Conservation (phyloP, 805 yeast genomes). For the Spathaspora hagerdaliae region DNA sequence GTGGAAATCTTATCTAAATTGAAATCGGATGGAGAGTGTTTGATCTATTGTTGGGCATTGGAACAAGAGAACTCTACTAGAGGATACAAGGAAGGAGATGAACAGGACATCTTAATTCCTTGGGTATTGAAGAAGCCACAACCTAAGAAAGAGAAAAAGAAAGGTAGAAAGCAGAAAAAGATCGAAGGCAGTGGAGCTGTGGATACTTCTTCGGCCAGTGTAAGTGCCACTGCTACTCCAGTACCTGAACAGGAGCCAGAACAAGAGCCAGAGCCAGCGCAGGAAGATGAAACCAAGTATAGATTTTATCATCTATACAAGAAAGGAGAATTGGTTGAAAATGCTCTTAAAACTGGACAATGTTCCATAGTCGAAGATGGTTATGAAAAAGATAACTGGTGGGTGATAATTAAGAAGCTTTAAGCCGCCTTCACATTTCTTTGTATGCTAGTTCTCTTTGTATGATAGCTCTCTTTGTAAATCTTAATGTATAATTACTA, state of each 20-base stretch:
- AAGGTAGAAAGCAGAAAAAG: constrained; percentile 11
- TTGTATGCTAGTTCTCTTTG: no score
- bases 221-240: background rate
- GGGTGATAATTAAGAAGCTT: constrained; percentile 39
- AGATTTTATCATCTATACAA: constrained; percentile 86
- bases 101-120: constrained; percentile 91
- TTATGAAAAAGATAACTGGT: constrained; percentile 95
- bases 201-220: background rate
- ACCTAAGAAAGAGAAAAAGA: constrained; percentile 26
- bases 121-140: constrained; percentile 73
- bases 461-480: no score
- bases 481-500: no score
- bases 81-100: constrained; percentile 88
- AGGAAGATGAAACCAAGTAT: constrained; percentile 52
- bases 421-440: background rate
- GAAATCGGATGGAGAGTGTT: constrained; percentile 57
- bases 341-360: constrained; percentile 71
- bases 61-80: constrained; percentile 86
- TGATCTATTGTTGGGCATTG: constrained; percentile 94
- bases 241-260: constrained; percentile 11
- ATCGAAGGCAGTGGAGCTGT: constrained; percentile 7
- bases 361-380: constrained; percentile 60
- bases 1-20: constrained; percentile 60
- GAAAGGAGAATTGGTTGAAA: constrained; percentile 75
- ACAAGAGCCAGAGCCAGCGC: background rate